Conservation (phyloP, 106 monocot genomes). For the Amphibolis antarctica region DNA sequence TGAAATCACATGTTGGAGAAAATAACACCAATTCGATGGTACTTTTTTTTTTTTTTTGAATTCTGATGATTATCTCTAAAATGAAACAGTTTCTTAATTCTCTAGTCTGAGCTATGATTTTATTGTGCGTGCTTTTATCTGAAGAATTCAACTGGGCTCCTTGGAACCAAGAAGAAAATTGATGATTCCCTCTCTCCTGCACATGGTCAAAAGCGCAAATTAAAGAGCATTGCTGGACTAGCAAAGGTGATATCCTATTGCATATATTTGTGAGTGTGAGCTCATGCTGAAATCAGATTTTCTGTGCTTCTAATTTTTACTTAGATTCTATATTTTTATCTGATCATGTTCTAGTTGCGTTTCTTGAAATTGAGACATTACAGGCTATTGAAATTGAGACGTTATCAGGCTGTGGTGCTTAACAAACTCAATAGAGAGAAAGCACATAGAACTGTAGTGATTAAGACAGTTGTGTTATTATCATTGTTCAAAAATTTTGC, state of each 20-base stretch:
- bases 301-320: no score
- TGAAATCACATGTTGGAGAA: constrained; percentile 9
- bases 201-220: constrained; percentile 37
- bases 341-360: no score
- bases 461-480: no score
- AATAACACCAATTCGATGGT: constrained; percentile 27
- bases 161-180: constrained; percentile 3
- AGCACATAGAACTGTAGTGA: no score
- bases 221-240: constrained; percentile 42
- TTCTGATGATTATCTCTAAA: no score
- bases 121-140: not conserved
- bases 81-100: not conserved
- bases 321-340: no score
- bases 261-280: not conserved
- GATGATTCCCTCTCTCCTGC: not conserved
- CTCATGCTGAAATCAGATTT: not conserved
- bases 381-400: no score
- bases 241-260: constrained; percentile 40
- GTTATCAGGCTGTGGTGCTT: no score
- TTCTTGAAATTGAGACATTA: no score
- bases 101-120: not conserved
- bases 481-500: no score
- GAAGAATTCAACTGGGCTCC: constrained; percentile 21
- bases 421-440: no score
- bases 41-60: constrained; percentile 1